Evolutionary conservation across 192 early-diverging fungal genomes (phyloP).

Genomic region (Diversispora eburnea): DNA sequence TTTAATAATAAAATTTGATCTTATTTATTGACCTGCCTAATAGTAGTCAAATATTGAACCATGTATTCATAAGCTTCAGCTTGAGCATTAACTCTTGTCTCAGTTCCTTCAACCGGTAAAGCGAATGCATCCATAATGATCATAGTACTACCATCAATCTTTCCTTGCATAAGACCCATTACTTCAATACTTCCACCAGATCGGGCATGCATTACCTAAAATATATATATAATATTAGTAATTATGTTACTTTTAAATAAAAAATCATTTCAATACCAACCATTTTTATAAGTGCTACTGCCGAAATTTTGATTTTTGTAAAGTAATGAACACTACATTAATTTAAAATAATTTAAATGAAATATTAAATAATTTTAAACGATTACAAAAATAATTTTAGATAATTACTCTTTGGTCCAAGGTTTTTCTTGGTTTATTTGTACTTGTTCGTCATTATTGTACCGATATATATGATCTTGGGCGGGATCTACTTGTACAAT

Average conservation of each 20-base stretch:
- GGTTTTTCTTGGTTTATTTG: constrained; percentile 60
- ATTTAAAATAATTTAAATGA: background rate
- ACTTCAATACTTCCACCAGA: constrained; percentile 95
- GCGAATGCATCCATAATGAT: constrained; percentile 96
- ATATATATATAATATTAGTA: background rate
- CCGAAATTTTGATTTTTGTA: constrained; percentile 86
- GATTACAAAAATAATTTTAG: constrained; percentile 6
- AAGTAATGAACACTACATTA: constrained; percentile 72
- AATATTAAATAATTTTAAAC: background rate
- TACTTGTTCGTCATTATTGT: constrained; percentile 67
- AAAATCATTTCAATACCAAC: constrained; percentile 64
- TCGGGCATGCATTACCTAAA: constrained; percentile 91
- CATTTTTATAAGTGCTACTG: constrained; percentile 97
- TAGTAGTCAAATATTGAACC: constrained; percentile 85
- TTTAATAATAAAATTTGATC: background rate
- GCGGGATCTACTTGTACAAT: constrained; percentile 60
- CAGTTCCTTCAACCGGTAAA: constrained; percentile 96
- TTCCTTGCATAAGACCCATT: constrained; percentile 98
- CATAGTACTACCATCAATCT: constrained; percentile 82
- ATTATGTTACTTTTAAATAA: background rate
- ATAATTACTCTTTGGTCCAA: constrained; percentile 78
- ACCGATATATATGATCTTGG: constrained; percentile 78
- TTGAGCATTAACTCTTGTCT: constrained; percentile 93
- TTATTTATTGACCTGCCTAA: constrained; percentile 59
- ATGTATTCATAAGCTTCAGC: constrained; percentile 96